Evolutionary conservation across 1,284 basidiomycete genomes (phyloP), one percentile per base, ranked within the genome.

Genomic region (Cutaneotrichosporon dermatis): DNA sequence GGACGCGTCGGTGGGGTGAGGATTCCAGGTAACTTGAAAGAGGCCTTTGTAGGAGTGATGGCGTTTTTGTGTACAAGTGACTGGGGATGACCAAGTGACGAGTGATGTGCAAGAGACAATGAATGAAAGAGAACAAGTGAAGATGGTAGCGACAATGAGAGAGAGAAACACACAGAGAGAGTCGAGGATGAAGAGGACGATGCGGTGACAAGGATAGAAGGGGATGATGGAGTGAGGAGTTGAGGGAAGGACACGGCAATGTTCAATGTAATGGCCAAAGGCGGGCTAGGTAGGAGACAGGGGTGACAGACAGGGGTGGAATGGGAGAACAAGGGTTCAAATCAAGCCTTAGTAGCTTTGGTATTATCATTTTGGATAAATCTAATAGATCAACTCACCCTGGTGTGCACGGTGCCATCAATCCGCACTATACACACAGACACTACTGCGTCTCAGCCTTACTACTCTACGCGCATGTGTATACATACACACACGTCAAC

Each of bases 1-100:
- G 45, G 50, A 51, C 35, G 39, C 43, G 55, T 39, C 40, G 43
- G 6, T 40, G 65, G 54, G 40, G 59, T 45, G 25, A 56, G 55
- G 44, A 46, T 25, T 25, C 25, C 25, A 25, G 25, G 25, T 25
- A 25, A 25, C 25, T 25, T 25, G 25, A 25, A 25, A 25, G 25
- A 25, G 25, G 25, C 25, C 25, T 25, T 25, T 25, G 25, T 25
- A 25, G 25, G 39, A 40, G 8, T 40, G 39, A 40, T 8, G 39
- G 12, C 9, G 39, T 40, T 40, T 40, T 12, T 40, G 39, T 12
- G 59, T 39, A 51, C 63, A 43, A 15, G 56, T 48, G 49, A 42
- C 36, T 9, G 46, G 13, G 39, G 25, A 25, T 25, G 25, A 25
- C 25, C 25, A 25, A 25, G 25, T 25, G 25, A 25, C 25, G 25